These are phyloP conservation scores for Geotrichum ghanense DNA, from an alignment of 805 yeast genomes.

Conservation along the genomic window DNA sequence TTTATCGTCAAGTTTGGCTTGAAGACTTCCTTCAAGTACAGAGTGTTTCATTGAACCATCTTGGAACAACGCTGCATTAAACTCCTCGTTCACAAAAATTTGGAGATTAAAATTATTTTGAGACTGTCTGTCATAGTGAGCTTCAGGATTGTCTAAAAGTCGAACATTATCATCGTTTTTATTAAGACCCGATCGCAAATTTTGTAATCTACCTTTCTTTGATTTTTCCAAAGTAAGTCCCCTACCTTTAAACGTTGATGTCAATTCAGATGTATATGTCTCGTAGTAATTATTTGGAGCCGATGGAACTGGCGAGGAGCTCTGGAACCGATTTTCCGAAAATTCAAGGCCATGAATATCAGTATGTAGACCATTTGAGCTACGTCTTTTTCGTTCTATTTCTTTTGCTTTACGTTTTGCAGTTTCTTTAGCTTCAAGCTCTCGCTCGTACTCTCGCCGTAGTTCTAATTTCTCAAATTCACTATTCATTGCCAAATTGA, in stretches of 20 bases:
- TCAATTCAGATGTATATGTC: neutral
- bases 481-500: slow-evolving; percentile 92
- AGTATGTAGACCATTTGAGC: slow-evolving; percentile 8
- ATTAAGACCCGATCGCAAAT: slow-evolving; percentile 24
- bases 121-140: slow-evolving; percentile 14
- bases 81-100: slow-evolving; percentile 63
- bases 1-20: slow-evolving; percentile 73
- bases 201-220: slow-evolving; percentile 16
- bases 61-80: slow-evolving; percentile 65
- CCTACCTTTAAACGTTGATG: neutral
- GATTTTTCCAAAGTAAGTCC: neutral
- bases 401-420: slow-evolving; percentile 92
- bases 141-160: slow-evolving; percentile 10
- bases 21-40: slow-evolving; percentile 85
- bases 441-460: slow-evolving; percentile 92
- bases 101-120: slow-evolving; percentile 73
- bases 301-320: slow-evolving; percentile 46
- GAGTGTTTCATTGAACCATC: slow-evolving; percentile 54
- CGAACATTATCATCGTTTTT: too few relatives aligned
- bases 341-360: slow-evolving; percentile 6
- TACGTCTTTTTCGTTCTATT: slow-evolving; percentile 37
- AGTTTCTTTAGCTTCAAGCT: slow-evolving; percentile 92
- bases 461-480: slow-evolving; percentile 98
- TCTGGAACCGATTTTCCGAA: slow-evolving; percentile 1
- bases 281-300: slow-evolving; percentile 59